phyloP scores from a whole-genome alignment of 768 basidiomycete species.

The Mycena haematopus region DNA sequence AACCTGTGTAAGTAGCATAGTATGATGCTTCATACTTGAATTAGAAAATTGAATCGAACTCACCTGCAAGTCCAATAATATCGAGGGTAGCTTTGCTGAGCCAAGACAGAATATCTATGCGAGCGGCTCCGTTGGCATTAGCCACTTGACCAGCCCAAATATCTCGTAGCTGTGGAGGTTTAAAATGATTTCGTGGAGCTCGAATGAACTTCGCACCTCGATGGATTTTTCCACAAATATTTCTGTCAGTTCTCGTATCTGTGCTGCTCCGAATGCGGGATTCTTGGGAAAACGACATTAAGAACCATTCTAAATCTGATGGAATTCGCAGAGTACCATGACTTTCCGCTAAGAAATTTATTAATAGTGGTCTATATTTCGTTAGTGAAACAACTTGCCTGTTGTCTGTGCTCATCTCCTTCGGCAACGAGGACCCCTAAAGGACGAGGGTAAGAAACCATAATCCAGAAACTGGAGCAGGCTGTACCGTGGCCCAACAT shows the following conservation, averaged over 20 bases:
- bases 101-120: constrained; percentile 57
- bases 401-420: constrained; percentile 33
- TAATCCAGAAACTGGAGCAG: background rate
- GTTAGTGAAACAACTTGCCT: constrained; percentile 10
- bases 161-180: constrained; percentile 40
- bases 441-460: background rate
- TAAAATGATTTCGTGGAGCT: background rate
- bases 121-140: constrained; percentile 24
- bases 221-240: constrained; percentile 48
- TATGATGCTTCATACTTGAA: constrained; percentile 24
- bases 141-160: constrained; percentile 36
- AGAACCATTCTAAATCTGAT: background rate
- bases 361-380: background rate
- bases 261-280: constrained; percentile 54
- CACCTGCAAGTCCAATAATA: constrained; percentile 62
- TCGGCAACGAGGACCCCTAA: constrained; percentile 44
- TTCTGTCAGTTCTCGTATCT: constrained; percentile 49
- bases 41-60: constrained; percentile 47
- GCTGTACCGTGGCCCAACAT: constrained; percentile 37
- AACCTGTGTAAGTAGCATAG: constrained; percentile 13
- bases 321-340: constrained; percentile 28
- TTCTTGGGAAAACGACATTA: constrained; percentile 36
- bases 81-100: constrained; percentile 62
- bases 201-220: constrained; percentile 31
- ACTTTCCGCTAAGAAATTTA: constrained; percentile 33